Base-by-base conservation (phyloP, 2,329 filamentous ascomycete species). In the Tolypocladium album region DNA sequence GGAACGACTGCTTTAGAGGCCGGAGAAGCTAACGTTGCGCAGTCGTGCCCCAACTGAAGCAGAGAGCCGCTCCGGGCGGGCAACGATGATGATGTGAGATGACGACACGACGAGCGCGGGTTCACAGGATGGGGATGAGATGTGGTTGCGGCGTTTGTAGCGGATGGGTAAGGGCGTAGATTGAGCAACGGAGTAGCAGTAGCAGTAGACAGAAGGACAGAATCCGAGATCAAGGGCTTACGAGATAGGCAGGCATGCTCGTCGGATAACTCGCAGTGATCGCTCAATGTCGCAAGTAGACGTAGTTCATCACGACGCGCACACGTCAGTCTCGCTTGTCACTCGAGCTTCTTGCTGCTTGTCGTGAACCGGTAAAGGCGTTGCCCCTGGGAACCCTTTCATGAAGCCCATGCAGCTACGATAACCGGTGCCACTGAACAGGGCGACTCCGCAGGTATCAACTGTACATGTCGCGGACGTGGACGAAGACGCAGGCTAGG, bases 41-140 rank as follows among this genome's bases (percentile, higher is more conserved):
- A 74, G 72, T 67, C 64, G 53, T 74, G 72, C 69, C 70, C 70
- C 58, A 66, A 69, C 62, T 72, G 27, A 69, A 62, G 57, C 4
- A 13, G 4, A 15, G 11, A 47, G 2, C 22, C n/a, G n/a, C n/a
- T 3, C 2, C 15, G 7, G 47, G 15, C 15, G 27, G 45, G 8
- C 8, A 15, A 47, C 13, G 43, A 52, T 27, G 47, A 1, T 52
- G 47, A 52, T 52, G 47, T 52, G 47, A 52, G 47, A 52, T 52
- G 47, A 52, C 47, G 47, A 20, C 9, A 52, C 47, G 24, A 31
- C 47, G 47, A 20, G 17, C 24, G 24, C 9, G 22, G 27, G 17
- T 34, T 13, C 20, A 11, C 0, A 0, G 31, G 20, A 22, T 3
- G 47, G 27, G 27, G 27, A 31, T 31, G 27, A 27, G 3, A 53